Evolutionary conservation across 2,329 filamentous ascomycete genomes (phyloP), one percentile per base, ranked within the genome.

Genomic region (Colletotrichum sansevieriae): DNA sequence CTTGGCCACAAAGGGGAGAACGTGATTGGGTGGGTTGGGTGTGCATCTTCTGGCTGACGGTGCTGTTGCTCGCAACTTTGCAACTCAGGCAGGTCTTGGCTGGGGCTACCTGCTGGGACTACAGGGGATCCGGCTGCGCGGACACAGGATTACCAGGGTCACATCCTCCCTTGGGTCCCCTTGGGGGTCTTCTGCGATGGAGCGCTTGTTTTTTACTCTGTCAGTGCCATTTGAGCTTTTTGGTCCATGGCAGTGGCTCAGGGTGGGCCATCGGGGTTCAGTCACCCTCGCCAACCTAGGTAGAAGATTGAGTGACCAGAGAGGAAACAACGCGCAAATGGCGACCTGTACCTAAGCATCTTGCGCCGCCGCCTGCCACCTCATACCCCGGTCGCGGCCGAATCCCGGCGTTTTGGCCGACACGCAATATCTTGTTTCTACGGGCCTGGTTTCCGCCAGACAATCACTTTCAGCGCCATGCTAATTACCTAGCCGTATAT

Each of bases 201-300:
- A 65, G 54, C 65, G 61, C 65, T 65, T 68, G 61, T 59, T 65
- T 39, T 65, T 68, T 49, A 54, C 65, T 54, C 39, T 65, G 60
- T 55, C 54, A 65, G 37, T 41, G 54, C 52, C 60, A 15, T 22
- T 20, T 68, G 60, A 60, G 29, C 29, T 39, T 22, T 54, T 39
- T 39, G 37, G 37, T 39, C 37, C 37, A 13, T 9, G 37, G 37
- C 37, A 12, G 11, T 39, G 37, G 37, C 37, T 20, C 13, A 29
- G 20, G 49, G 65, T 65, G 65, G 65, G 54, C 37, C 52, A 41
- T 58, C 65, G 60, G 59, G 25, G 55, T 64, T 64, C 15, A 59
- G 47, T 61, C 29, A 39, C 57, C 44, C 57, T 51, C 33, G 15
- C 12, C n/a, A 10, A 4, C 11, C 29, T 29, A 29, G 25, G n/a